Evolutionary conservation across 345 rosid genomes (phyloP).

Genomic region (Rhodamnia argentea): DNA sequence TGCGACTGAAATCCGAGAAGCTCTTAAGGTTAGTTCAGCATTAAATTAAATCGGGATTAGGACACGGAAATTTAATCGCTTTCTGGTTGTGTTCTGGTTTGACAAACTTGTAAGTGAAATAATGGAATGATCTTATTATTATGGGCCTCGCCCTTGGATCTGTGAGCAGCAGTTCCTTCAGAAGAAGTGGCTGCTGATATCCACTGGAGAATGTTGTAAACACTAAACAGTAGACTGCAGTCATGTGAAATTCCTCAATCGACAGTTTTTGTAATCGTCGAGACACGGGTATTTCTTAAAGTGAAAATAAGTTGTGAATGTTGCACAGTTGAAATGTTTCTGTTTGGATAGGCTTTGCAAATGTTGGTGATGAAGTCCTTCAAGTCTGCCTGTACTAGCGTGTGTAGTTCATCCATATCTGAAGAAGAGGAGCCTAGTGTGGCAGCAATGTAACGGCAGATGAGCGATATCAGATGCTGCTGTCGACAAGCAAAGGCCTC

Average conservation of each 20-base stretch:
- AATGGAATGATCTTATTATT: neutral
- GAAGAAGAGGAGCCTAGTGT: neutral
- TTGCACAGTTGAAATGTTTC: neutral
- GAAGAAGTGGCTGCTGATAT: neutral
- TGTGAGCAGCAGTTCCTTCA: neutral
- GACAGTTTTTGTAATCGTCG: neutral
- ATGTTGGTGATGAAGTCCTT: neutral
- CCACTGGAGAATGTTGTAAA: neutral
- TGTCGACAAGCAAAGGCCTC: neutral
- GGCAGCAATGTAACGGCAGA: neutral
- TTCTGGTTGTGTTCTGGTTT: neutral
- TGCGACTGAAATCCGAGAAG: neutral
- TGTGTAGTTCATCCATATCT: too few species aligned
- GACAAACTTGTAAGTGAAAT: neutral
- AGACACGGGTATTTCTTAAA: neutral
- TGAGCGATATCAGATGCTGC: neutral
- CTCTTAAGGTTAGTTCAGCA: neutral
- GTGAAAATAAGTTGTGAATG: neutral
- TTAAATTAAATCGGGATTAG: neutral
- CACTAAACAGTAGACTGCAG: neutral
- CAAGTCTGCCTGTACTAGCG: neutral
- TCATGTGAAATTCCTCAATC: neutral
- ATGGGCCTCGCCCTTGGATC: neutral
- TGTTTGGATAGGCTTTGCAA: neutral
- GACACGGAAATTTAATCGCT: neutral